These are phyloP conservation scores for Lactarius evosmus DNA, from an alignment of 768 basidiomycete genomes.

Conservation along the genomic window DNA sequence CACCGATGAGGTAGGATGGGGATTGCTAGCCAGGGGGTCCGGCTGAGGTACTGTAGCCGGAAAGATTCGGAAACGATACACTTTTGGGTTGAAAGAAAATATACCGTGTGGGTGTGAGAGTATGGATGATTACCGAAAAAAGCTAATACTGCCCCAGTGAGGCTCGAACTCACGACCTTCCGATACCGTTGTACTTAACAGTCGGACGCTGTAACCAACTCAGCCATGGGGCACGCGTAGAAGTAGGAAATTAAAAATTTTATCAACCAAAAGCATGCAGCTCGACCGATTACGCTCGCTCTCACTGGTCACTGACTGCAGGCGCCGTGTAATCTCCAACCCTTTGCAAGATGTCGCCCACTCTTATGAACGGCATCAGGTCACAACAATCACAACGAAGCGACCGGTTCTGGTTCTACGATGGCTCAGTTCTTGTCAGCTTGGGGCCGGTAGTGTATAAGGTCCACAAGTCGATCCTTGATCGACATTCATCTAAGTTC, in stretches of 20 bases:
- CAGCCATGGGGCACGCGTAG: conserved; percentile 47
- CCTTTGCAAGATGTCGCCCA: background rate
- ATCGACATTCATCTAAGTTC: conserved; percentile 46
- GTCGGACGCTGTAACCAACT: conserved; percentile 52
- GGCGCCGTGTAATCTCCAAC: background rate
- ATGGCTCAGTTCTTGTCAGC: conserved; percentile 56
- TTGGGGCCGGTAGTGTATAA: conserved; percentile 49
- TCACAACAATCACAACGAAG: conserved; percentile 3
- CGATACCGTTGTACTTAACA: conserved; percentile 38
- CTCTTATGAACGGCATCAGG: conserved; percentile 7
- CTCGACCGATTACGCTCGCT: background rate
- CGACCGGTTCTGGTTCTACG: conserved; percentile 52
- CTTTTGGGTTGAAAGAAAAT: background rate
- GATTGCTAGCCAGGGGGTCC: background rate
- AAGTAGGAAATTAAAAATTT: background rate
- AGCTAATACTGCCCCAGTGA: conserved; percentile 45
- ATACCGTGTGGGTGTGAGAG: background rate
- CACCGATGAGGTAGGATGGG: background rate
- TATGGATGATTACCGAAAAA: conserved; percentile 15
- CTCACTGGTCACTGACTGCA: too few relatives aligned
- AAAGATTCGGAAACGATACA: background rate
- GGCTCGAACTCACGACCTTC: conserved; percentile 55
- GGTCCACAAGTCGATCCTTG: conserved; percentile 52
- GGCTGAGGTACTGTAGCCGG: background rate
- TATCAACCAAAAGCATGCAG: background rate